Evolutionary conservation across 1,284 basidiomycete species (phyloP), one percentile per base, ranked within the genome.

Genomic region (Ganoderma meredithae): DNA sequence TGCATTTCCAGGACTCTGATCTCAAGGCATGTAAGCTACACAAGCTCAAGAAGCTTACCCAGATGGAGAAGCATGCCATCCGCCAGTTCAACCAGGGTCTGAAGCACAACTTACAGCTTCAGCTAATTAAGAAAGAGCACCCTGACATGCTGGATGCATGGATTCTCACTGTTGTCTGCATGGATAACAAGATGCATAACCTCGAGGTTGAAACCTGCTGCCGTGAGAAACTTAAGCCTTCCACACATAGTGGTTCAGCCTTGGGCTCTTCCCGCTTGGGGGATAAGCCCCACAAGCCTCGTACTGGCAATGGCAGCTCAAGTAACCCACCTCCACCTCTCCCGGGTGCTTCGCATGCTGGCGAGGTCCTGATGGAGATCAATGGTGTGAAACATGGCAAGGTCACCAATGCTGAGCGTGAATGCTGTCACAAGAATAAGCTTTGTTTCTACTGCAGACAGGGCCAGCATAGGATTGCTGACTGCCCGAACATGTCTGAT

Each of bases 141-240:
- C 43, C 43, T 19, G 41, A 47, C 22, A 43, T 41, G 3, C 27
- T 40, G 25, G 39, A 61, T 27, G 60, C 43, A 1, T 61, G 60
- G 60, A 40, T 66, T 22, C 66, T 64, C 8, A 47, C 60, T 39
- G 62, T 71, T n/a, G 39, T 68, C 25, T 39, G 64, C 3, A 41
- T 61, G n/a, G 67, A 71, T 55, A 60, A 68, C 52, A 61, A 65
- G 41, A 59, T 71, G 7, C 62, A 60, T 19, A n/a, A 56, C 22
- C 59, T 65, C 13, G 65, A 58, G 3, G 60, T 58, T 40, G 41
- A 49, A 10, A 25, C 31, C 31, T 25, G 55, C 5, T n/a, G 39
- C 40, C 7, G 40, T 40, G 40, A 19, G 19, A 67, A 62, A 40
- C 33, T 17, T 25, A 47, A 61, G 64, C 33, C 53, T 17, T 19